Evolutionary conservation across 345 rosid genomes (phyloP).

Genomic region (Gossypium mustelinum): DNA sequence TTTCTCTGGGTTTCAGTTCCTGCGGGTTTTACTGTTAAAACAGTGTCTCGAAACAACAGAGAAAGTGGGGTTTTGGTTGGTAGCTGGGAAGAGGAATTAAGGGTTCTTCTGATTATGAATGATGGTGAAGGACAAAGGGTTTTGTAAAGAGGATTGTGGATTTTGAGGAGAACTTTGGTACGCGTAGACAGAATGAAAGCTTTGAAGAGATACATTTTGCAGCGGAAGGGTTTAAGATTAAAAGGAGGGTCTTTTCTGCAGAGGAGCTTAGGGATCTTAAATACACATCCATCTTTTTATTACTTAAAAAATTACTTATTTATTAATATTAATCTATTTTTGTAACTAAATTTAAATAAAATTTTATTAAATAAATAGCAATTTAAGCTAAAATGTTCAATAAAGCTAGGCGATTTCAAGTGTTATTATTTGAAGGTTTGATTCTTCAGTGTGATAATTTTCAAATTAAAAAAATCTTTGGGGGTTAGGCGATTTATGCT

Average conservation of each 20-base stretch:
- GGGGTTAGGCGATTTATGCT: too few species aligned
- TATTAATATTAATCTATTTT: too few species aligned
- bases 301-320: too few species aligned
- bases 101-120: slow-evolving; percentile 24
- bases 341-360: too few species aligned
- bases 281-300: too few species aligned
- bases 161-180: slow-evolving; percentile 14
- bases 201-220: slow-evolving; percentile 29
- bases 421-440: too few species aligned
- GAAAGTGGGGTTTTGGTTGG: slow-evolving; percentile 35
- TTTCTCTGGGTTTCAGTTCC: slow-evolving; percentile 15
- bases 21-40: slow-evolving; percentile 36
- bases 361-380: too few species aligned
- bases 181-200: slow-evolving; percentile 8
- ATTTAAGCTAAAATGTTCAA: too few species aligned
- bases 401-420: too few species aligned
- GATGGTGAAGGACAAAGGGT: slow-evolving; percentile 9
- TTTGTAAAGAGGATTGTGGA: slow-evolving; percentile 23
- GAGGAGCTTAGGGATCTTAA: not conserved
- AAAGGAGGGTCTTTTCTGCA: not conserved
- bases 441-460: too few species aligned
- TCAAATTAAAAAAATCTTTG: too few species aligned
- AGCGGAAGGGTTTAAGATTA: slow-evolving; percentile 4
- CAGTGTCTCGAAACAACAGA: slow-evolving; percentile 46
- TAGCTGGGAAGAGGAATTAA: slow-evolving; percentile 19